Evolutionary conservation across 805 yeast species (phyloP), one percentile per base, ranked within the genome.

Genomic region (Jamesozyma jinghongensis): DNA sequence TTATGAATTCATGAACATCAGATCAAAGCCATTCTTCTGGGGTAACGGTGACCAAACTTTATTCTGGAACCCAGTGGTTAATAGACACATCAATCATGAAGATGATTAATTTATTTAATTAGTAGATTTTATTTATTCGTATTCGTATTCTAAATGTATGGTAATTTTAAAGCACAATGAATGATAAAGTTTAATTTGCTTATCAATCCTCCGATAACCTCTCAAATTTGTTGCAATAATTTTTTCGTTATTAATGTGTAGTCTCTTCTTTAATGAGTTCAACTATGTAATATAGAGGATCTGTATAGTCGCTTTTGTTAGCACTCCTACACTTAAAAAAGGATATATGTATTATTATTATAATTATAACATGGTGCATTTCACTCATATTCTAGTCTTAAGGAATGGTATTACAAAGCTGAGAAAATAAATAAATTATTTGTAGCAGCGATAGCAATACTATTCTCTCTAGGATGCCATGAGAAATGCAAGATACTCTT

Each of bases 401-500:
- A 22, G 26, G 10, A n/a, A n/a, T n/a, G n/a, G n/a, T n/a, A 16
- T 66, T 65, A 82, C 54, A 79, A 70, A 40, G 92, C 81, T 42
- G 90, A 81, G 61, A 84, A 84, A 45, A 84, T 82, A 66, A 82
- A 84, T 53, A 85, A 73, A 67, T 92, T 92, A 69, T 92, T 94
- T 18, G 99, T 92, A 16, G 98, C 97, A 37, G 97, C 97, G 57
- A 92, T 85, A 33, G 98, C 98, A 51, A 92, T 95, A 39, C 92
- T 80, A 67, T 92, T 86, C 67, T 94, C 98, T 52, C 71, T 73
- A 48, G 99, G 98, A 70, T 92, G 98, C 98, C 99, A 92, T 62
- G 97, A 86, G 64, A 87, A 72, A 66, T 92, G 97, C 63, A 90
- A 71, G 45, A 92, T 88, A 63, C 85, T 81, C 72, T 88, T 90